Conservation (phyloP, 2,329 filamentous ascomycete genomes). For the Trichoderma koningiopsis region DNA sequence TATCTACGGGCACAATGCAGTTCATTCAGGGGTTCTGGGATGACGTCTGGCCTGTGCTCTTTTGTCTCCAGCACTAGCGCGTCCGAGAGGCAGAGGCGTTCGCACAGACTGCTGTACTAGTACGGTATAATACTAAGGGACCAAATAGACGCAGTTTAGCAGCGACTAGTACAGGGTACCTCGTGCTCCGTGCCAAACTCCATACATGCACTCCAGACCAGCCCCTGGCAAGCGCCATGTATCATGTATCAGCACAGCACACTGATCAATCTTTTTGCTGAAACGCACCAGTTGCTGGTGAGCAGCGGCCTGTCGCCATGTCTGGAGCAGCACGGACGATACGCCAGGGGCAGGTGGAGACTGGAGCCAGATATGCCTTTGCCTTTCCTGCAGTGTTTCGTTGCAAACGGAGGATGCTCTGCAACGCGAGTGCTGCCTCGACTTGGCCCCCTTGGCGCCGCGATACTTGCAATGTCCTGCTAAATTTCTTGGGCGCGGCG, state of each 20-base stretch:
- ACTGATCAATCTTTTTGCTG: constrained; percentile 3
- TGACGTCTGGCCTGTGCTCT: not conserved
- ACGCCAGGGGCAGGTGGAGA: constrained; percentile 20
- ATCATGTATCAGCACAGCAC: constrained; percentile 11
- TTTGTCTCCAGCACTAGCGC: not conserved
- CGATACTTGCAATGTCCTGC: not conserved
- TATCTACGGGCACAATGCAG: not conserved
- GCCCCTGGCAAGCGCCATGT: not conserved
- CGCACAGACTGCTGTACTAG: not conserved
- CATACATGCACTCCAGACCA: not conserved
- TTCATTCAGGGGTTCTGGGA: not conserved
- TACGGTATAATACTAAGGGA: not conserved
- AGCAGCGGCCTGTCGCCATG: constrained; percentile 18
- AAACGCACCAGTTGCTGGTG: constrained; percentile 21
- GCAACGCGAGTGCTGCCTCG: constrained; percentile 12
- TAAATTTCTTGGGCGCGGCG: not conserved
- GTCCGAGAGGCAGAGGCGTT: not conserved
- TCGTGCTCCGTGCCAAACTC: not conserved
- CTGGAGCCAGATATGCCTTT: constrained; percentile 10
- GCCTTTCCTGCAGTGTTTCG: not conserved
- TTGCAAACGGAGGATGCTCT: constrained; percentile 2
- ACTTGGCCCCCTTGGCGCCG: constrained; percentile 4
- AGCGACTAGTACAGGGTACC: not conserved
- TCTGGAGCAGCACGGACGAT: constrained; percentile 21
- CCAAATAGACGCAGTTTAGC: not conserved